A percentile compares a stretch with the other conserved stretches of the same genome.
Evolutionary conservation across 805 yeast species (phyloP).

Genomic region (Brettanomyces anomalus): DNA sequence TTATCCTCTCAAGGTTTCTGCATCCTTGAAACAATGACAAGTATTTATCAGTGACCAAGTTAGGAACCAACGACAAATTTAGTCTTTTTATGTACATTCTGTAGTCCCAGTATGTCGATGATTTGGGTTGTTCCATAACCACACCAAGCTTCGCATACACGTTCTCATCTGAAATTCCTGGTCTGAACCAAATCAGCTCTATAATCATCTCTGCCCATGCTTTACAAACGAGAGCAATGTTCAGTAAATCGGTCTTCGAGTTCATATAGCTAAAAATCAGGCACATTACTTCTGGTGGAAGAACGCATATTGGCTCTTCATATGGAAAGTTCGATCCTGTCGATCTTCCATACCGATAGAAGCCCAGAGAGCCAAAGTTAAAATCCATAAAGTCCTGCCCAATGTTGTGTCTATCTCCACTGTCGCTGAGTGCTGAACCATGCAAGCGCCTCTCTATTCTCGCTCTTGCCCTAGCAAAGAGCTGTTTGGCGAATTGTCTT

Average conservation of each 20-base stretch:
- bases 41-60: slow-evolving; percentile 54
- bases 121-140: slow-evolving; percentile 43
- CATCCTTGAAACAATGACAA: slow-evolving; percentile 58
- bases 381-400: not conserved
- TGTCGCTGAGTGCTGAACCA: not conserved
- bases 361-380: not conserved
- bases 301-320: slow-evolving; percentile 29
- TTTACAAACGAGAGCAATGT: slow-evolving; percentile 64
- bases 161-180: slow-evolving; percentile 47
- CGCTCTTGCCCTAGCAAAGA: slow-evolving; percentile 10
- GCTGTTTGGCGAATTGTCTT: slow-evolving; percentile 1
- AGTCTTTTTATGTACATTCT: slow-evolving; percentile 65
- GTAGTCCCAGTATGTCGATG: slow-evolving; percentile 54
- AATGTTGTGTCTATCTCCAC: not conserved
- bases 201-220: slow-evolving; percentile 72
- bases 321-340: slow-evolving; percentile 1
- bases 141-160: slow-evolving; percentile 45
- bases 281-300: slow-evolving; percentile 55
- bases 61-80: slow-evolving; percentile 69
- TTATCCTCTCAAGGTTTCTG: slow-evolving; percentile 71
- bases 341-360: slow-evolving; percentile 4
- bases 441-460: slow-evolving; percentile 9
- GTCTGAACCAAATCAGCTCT: slow-evolving; percentile 83
- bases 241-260: slow-evolving; percentile 49
- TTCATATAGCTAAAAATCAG: slow-evolving; percentile 58